Evolutionary conservation across 257 asterid genomes (phyloP).

Genomic region (Solanum microdontum): DNA sequence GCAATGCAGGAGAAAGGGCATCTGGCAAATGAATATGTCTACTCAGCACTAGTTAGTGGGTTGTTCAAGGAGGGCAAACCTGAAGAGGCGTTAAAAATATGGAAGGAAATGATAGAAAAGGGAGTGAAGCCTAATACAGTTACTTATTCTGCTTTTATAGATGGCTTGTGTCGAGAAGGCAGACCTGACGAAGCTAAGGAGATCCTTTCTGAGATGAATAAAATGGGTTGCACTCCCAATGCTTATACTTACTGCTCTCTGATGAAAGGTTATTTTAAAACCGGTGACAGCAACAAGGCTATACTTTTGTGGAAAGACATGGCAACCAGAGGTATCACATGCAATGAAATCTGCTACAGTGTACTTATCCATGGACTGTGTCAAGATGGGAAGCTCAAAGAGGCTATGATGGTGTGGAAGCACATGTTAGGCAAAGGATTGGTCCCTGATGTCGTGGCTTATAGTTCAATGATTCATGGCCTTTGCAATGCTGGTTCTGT

Average conservation of each 20-base stretch:
- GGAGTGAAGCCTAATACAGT: constrained; percentile 66
- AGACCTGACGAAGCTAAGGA: constrained; percentile 59
- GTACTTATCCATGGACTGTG: constrained; percentile 77
- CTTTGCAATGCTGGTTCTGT: constrained; percentile 58
- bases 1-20: constrained; percentile 75
- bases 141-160: constrained; percentile 73
- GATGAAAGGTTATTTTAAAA: constrained; percentile 73
- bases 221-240: constrained; percentile 51
- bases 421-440: constrained; percentile 59
- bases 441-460: constrained; percentile 67
- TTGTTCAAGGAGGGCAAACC: constrained; percentile 62
- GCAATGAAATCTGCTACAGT: constrained; percentile 57
- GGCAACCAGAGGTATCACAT: constrained; percentile 31
- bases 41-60: constrained; percentile 78
- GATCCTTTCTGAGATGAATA: constrained; percentile 45
- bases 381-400: constrained; percentile 56
- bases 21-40: constrained; percentile 42
- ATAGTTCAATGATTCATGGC: constrained; percentile 82
- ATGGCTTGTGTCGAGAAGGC: constrained; percentile 65
- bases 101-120: constrained; percentile 50
- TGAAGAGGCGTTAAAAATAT: constrained; percentile 50
- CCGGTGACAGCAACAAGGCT: constrained; percentile 56
- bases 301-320: constrained; percentile 63
- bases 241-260: constrained; percentile 64
- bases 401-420: constrained; percentile 74